Evolutionary conservation across 139 green algal species (phyloP).

Genomic region (Limnomonas spitsbergensis): DNA sequence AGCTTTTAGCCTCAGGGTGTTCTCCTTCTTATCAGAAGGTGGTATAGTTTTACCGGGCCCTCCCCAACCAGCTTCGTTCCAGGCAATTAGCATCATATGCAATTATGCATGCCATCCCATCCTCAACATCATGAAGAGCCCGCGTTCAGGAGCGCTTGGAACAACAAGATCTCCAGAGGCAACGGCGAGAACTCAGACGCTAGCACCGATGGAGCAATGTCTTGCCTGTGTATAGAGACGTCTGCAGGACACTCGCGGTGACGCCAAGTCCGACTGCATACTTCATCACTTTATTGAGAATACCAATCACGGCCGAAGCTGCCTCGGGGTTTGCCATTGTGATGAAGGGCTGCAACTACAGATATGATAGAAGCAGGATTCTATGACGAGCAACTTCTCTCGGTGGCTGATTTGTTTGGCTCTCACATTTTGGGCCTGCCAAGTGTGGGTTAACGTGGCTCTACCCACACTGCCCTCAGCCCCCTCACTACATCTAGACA

Average conservation of each 20-base stretch:
- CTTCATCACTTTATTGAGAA: constrained; percentile 49
- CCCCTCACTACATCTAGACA: no score
- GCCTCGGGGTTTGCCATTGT: constrained; percentile 9
- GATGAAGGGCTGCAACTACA: neutral
- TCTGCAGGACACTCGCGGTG: constrained; percentile 65
- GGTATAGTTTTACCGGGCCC: neutral
- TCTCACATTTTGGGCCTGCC: neutral
- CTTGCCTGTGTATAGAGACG: constrained; percentile 81
- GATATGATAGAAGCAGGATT: neutral
- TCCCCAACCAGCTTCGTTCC: neutral
- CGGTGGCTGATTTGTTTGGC: neutral
- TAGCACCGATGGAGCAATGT: no score
- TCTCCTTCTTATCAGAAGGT: neutral
- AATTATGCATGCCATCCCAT: neutral
- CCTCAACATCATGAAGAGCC: neutral
- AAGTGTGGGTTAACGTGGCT: neutral
- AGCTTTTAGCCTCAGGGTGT: neutral
- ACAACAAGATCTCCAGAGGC: neutral
- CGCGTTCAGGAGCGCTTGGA: neutral
- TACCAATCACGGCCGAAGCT: neutral
- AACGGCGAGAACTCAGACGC: no score
- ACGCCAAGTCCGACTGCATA: constrained; percentile 77
- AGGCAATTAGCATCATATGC: neutral
- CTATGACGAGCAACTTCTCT: neutral
- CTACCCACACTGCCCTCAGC: neutral